phyloP scores from a whole-genome alignment of 768 basidiomycete genomes.

The Lactifluus subvellereus region DNA sequence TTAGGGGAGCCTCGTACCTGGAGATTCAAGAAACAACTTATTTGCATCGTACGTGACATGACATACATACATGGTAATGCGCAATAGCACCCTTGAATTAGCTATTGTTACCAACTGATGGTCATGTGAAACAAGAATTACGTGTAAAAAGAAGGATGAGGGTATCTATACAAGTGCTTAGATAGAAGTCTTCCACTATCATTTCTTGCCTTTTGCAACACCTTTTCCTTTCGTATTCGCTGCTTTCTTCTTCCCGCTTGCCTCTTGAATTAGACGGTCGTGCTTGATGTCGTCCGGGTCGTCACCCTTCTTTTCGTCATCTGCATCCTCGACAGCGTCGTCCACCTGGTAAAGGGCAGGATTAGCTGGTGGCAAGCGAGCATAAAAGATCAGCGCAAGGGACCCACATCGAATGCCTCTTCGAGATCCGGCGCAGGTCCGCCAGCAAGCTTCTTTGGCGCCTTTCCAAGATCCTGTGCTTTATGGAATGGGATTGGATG shows the following conservation, averaged over 20 bases:
- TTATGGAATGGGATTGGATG: slow-evolving; percentile 97
- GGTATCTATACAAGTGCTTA: background rate
- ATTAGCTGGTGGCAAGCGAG: background rate
- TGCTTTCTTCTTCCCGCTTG: slow-evolving; percentile 12
- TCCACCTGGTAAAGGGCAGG: slow-evolving; percentile 16
- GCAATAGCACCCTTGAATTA: background rate
- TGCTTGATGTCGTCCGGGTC: slow-evolving; percentile 27
- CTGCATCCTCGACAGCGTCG: slow-evolving; percentile 24
- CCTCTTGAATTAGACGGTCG: slow-evolving; percentile 32
- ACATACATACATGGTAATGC: slow-evolving; percentile 6
- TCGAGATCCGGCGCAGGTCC: slow-evolving; percentile 85
- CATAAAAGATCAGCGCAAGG: background rate
- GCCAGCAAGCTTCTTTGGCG: slow-evolving; percentile 68
- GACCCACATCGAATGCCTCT: slow-evolving; percentile 77
- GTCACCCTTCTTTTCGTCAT: slow-evolving; percentile 23
- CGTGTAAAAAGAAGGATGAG: background rate
- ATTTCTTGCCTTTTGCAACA: slow-evolving; percentile 20
- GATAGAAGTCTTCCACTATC: background rate
- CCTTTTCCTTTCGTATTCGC: slow-evolving; percentile 12
- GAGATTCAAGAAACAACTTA: slow-evolving; percentile 4
- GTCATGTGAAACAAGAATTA: slow-evolving; percentile 10
- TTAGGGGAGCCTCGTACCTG: background rate
- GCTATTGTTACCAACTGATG: background rate
- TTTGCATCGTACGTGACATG: slow-evolving; percentile 1
- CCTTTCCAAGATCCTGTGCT: slow-evolving; percentile 71